Conservation (phyloP, 306 rosid species). For the Glycine soja region DNA sequence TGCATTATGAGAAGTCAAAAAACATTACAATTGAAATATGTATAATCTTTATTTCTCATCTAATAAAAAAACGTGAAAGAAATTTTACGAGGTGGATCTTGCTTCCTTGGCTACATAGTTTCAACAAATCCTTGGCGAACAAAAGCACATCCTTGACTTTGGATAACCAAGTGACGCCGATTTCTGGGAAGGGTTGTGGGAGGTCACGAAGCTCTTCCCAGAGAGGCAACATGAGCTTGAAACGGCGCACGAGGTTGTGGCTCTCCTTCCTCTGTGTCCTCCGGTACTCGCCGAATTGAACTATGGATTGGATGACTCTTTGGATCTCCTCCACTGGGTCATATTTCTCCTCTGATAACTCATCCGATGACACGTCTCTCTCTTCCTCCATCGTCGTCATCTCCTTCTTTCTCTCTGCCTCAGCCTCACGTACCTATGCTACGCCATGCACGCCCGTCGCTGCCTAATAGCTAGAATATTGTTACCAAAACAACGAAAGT, state of each 20-base stretch:
- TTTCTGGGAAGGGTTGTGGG: slow-evolving; percentile 45
- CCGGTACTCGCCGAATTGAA: slow-evolving; percentile 68
- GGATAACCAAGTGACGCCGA: slow-evolving; percentile 58
- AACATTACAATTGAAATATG: too few species aligned
- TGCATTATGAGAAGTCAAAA: too few species aligned
- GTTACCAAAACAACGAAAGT: neutral
- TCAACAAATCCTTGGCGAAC: slow-evolving; percentile 65
- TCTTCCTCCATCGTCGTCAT: slow-evolving; percentile 52
- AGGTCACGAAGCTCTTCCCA: slow-evolving; percentile 77
- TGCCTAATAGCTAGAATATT: slow-evolving; percentile 10
- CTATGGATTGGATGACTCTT: slow-evolving; percentile 62
- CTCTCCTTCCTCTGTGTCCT: slow-evolving; percentile 67
- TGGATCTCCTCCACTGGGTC: slow-evolving; percentile 50
- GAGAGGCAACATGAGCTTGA: slow-evolving; percentile 74
- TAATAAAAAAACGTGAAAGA: too few species aligned
- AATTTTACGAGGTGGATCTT: slow-evolving; percentile 64
- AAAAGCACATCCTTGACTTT: slow-evolving; percentile 62
- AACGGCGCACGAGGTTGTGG: slow-evolving; percentile 68
- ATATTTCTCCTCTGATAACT: neutral
- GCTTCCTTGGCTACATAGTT: slow-evolving; percentile 76
- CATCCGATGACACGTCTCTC: slow-evolving; percentile 20
- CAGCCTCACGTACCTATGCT: neutral
- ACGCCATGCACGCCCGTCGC: slow-evolving; percentile 38
- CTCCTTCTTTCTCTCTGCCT: neutral
- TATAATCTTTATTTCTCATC: too few species aligned